A percentile compares a stretch with the other conserved stretches of the same genome.
phyloP scores from a whole-genome alignment of 2,329 filamentous ascomycete genomes.

The Fusarium robinianum region DNA sequence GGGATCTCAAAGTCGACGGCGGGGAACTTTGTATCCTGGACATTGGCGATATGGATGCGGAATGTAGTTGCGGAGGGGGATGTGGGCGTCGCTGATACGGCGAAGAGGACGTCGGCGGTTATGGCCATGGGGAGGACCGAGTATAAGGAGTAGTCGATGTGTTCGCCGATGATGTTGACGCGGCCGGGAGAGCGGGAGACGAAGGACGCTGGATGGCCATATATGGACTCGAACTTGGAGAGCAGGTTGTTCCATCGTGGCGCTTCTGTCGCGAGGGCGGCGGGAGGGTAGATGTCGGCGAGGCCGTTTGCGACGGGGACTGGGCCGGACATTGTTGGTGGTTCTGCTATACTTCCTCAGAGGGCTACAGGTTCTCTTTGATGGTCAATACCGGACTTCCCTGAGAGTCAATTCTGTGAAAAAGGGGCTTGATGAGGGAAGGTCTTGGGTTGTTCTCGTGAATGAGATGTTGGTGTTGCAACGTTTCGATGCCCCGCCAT shows the following conservation, averaged over 20 bases:
- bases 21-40: constrained; percentile 75
- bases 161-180: constrained; percentile 98
- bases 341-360: not conserved
- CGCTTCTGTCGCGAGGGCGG: constrained; percentile 69
- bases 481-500: constrained; percentile 34
- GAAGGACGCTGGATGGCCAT: constrained; percentile 74
- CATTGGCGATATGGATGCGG: constrained; percentile 78
- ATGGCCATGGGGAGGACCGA: constrained; percentile 95
- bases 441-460: constrained; percentile 22
- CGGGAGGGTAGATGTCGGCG: constrained; percentile 79
- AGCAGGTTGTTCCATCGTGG: constrained; percentile 78
- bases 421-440: not conserved
- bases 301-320: constrained; percentile 79
- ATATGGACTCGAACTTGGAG: constrained; percentile 69
- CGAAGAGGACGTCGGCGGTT: constrained; percentile 86
- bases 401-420: not conserved
- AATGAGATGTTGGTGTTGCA: constrained; percentile 29
- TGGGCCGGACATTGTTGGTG: constrained; percentile 52
- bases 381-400: too few species aligned
- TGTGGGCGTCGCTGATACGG: constrained; percentile 64
- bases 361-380: not conserved
- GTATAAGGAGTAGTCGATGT: constrained; percentile 98
- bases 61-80: constrained; percentile 58
- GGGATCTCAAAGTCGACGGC: constrained; percentile 75
- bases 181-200: constrained; percentile 88